Evolutionary conservation across 257 asterid genomes (phyloP), one percentile per base, ranked within the genome.

Genomic region (Galeopsis tetrahit): DNA sequence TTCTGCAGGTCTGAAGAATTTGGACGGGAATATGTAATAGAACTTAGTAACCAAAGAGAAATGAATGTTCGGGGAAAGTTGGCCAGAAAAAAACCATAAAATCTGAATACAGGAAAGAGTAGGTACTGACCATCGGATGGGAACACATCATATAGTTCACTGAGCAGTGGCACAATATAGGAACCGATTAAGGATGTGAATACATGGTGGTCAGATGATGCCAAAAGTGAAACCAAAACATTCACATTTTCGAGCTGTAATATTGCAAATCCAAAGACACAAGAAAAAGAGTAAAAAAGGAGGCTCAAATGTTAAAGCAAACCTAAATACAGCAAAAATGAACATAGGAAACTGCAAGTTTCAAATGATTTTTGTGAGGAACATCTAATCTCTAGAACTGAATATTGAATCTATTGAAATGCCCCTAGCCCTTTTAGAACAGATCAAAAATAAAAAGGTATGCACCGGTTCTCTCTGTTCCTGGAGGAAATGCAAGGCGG

Each of bases 161-260:
- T n/a, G 44, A 95, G 84, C 77, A 95, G 73, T 40, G 97, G 97
- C 83, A 78, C 81, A 63, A 92, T 78, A 63, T 83, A 85, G 59
- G 81, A 65, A 58, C 72, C 75, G 6, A 87, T 82, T 86, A 87
- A 85, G 75, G 92, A 87, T 56, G 64, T 79, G 70, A 92, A 80
- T 51, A 39, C 67, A 7, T 17, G 63, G 77, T 94, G 98, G 79
- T 77, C 79, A 31, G 98, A 95, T 9, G 96, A 86, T 17, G 79
- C 79, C 75, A 95, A 79, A 62, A 81, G 89, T 3, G 85, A 78
- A 81, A 85, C 56, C 79, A 94, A 60, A 75, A 15, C 72, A 74
- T 72, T 63, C 59, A 78, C 44, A 74, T 70, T 64, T 57, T 81
- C 82, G 55, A 61, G 60, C 93, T 84, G 82, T 17, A 66, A 77